Base-by-base conservation (phyloP, 108 stramenopile species). In the Nitzschia sp. region DNA sequence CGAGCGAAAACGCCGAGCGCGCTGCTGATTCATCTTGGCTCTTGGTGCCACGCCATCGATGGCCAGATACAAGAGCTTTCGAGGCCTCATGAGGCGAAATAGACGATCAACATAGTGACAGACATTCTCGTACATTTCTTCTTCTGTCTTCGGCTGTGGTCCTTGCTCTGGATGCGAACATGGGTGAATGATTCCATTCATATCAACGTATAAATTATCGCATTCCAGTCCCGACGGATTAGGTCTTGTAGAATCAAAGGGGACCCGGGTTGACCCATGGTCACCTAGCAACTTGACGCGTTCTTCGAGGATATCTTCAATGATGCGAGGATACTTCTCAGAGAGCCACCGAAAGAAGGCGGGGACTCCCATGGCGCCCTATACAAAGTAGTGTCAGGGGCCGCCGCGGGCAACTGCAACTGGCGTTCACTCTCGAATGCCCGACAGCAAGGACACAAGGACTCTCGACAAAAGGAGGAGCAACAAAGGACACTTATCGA, bases 151-250 rank as follows among this genome's bases (percentile, higher is more conserved):
- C 24, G 92, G 98, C 72, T 95, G 95, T 2, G 90, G 89, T 25
- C 92, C 94, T 38, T 82, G 70, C 67, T 97, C 97, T 28, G 97
- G 97, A 75, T 99, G 99, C 0, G 95, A 93, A 78, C 98, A 99
- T 15, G 98, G 98, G 78, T 99, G 99, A 61, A 99, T 98, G 60
- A 99, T 96, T 3, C 99, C 99, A 69, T 99, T 99, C 98, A 99
- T 97, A 77, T 99, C 99, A 38, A 99, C 84, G 71, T 99, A 99
- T 47, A 99, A 85, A 72, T 97, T 96, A 77, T 96, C 95, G 59
- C 81, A 85, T 80, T 99, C 98, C 53, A 95, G 68, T 15, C 82
- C 88, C 9, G 87, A 85, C 25, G 98, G 96, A 74, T 98, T 98
- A 34, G 97, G 94, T 9, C 78, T 56, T 17, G 90, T 92, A 58